phyloP scores from a whole-genome alignment of 768 basidiomycete genomes.

The Cyclocybe cylindracea region DNA sequence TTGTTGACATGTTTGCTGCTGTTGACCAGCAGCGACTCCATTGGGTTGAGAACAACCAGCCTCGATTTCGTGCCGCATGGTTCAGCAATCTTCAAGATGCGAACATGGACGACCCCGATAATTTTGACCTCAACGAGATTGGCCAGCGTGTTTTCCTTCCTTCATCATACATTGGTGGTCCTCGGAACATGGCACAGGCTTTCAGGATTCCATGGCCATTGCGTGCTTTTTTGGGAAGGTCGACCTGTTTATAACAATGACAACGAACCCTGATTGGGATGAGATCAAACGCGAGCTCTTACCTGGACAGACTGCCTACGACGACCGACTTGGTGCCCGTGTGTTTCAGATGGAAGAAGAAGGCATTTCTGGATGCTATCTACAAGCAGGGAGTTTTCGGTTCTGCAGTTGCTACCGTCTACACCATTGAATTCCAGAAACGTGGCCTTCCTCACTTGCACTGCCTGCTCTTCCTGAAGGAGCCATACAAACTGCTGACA shows the following conservation, averaged over 20 bases:
- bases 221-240: slow-evolving; percentile 32
- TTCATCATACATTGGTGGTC: slow-evolving; percentile 40
- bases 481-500: slow-evolving; percentile 30
- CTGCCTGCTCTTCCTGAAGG: slow-evolving; percentile 42
- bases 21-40: slow-evolving; percentile 36
- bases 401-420: slow-evolving; percentile 39
- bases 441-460: slow-evolving; percentile 57
- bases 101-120: slow-evolving; percentile 14
- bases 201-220: slow-evolving; percentile 50
- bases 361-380: slow-evolving; percentile 40
- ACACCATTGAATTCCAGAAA: slow-evolving; percentile 62
- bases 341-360: slow-evolving; percentile 48
- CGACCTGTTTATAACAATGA: slow-evolving; percentile 55
- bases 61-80: slow-evolving; percentile 28
- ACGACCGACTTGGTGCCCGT: slow-evolving; percentile 46
- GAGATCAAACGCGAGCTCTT: slow-evolving; percentile 43
- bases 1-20: slow-evolving; percentile 37
- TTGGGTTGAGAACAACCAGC: slow-evolving; percentile 34
- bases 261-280: slow-evolving; percentile 50
- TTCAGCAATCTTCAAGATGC: slow-evolving; percentile 31
- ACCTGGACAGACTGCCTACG: slow-evolving; percentile 35
- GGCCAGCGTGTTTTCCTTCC: slow-evolving; percentile 40
- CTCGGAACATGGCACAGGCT: slow-evolving; percentile 44
- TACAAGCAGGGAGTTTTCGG: slow-evolving; percentile 41
- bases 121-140: slow-evolving; percentile 26